A percentile compares a stretch with the other conserved stretches of the same genome.
These are phyloP conservation scores for Wallacemonas sp. DNA, from an alignment of 208 protist species.

Conservation along the genomic window DNA sequence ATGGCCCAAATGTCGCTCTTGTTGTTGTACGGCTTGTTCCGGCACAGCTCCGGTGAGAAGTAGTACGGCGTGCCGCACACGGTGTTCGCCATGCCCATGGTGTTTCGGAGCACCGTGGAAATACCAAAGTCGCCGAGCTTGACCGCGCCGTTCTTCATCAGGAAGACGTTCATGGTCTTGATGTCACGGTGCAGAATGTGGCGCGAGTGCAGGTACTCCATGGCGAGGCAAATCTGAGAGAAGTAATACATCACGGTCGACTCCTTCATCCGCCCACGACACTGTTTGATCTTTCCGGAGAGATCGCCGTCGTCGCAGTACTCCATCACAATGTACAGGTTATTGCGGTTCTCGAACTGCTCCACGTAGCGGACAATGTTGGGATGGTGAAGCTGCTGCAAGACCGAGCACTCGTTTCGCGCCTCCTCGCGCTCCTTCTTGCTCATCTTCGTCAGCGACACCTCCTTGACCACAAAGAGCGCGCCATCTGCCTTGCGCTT, in stretches of 20 bases:
- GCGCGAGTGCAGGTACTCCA: conserved; percentile 92
- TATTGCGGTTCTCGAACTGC: conserved; percentile 89
- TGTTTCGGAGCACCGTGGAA: conserved; percentile 88
- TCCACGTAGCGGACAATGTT: conserved; percentile 94
- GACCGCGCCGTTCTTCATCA: conserved; percentile 91
- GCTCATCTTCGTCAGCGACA: conserved; percentile 82
- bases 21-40: conserved; percentile 96
- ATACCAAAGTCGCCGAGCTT: conserved; percentile 95
- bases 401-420: conserved; percentile 82
- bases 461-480: conserved; percentile 92
- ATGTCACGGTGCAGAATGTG: conserved; percentile 95
- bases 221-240: conserved; percentile 90
- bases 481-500: conserved; percentile 81
- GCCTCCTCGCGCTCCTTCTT: conserved; percentile 89
- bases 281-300: conserved; percentile 65
- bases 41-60: conserved; percentile 95
- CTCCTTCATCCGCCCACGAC: conserved; percentile 81
- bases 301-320: conserved; percentile 92
- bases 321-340: conserved; percentile 94
- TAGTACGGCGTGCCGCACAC: conserved; percentile 96
- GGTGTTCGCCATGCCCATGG: conserved; percentile 92
- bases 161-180: conserved; percentile 94
- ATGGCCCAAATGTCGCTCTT: conserved; percentile 96
- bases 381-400: conserved; percentile 88
- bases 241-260: conserved; percentile 89